These are phyloP conservation scores for Cyathus striatus DNA, from an alignment of 768 basidiomycete species.

Conservation along the genomic window DNA sequence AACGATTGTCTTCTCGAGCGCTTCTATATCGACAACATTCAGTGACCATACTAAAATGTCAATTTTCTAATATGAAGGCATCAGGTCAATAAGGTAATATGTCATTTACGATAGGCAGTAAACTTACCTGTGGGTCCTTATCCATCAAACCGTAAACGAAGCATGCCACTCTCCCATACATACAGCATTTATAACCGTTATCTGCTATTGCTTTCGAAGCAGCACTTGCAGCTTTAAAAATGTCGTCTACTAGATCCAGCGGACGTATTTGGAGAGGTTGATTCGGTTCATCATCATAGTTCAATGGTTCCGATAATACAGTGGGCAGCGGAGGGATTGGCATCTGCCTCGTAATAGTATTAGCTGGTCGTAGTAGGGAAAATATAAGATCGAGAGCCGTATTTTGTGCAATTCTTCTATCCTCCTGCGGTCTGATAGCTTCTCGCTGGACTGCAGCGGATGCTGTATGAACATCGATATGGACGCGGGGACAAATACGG, in stretches of 20 bases:
- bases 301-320: background rate
- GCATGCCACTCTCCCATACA: conserved; percentile 34
- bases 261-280: too few relatives aligned
- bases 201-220: conserved; percentile 17
- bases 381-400: too few relatives aligned
- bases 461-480: too few relatives aligned
- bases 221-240: conserved; percentile 22
- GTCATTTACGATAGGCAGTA: background rate
- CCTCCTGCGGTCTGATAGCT: too few relatives aligned
- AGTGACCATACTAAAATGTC: conserved; percentile 30
- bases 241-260: too few relatives aligned
- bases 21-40: conserved; percentile 1
- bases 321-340: background rate
- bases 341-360: background rate
- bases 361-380: too few relatives aligned
- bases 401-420: too few relatives aligned
- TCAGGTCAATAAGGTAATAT: background rate
- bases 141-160: conserved; percentile 27
- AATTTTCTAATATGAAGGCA: conserved; percentile 23
- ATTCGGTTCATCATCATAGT: too few relatives aligned
- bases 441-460: too few relatives aligned
- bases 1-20: conserved; percentile 3
- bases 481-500: too few relatives aligned
- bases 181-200: conserved; percentile 18
- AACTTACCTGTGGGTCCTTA: conserved; percentile 30